Evolutionary conservation across 176 grass and related monocot species (phyloP).

Genomic region (Secale cereale): DNA sequence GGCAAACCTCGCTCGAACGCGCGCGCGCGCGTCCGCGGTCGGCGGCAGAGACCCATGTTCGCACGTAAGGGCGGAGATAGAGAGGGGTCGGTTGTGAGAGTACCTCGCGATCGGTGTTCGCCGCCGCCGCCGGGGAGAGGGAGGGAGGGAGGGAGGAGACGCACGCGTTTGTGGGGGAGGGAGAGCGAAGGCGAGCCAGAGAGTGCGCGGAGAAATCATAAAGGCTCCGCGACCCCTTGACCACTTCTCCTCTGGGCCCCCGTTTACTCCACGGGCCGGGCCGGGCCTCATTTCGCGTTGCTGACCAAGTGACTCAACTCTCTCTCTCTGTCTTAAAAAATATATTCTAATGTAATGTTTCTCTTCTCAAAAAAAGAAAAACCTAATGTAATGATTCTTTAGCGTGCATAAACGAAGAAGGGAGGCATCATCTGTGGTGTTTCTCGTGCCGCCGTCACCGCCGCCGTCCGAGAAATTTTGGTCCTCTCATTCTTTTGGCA

Average conservation of each 20-base stretch:
- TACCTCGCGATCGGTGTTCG: constrained; percentile 6
- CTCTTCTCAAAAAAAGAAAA: no score
- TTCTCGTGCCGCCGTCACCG: no score
- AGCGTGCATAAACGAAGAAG: no score
- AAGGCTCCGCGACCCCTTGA: background rate
- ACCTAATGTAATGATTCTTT: no score
- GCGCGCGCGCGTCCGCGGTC: background rate
- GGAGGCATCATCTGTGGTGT: no score
- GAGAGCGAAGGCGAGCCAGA: background rate
- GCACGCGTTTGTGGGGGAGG: background rate
- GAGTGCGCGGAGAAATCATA: background rate
- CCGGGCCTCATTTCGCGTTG: background rate
- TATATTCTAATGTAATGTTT: no score
- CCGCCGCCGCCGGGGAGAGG: background rate
- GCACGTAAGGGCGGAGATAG: background rate
- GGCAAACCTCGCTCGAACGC: background rate
- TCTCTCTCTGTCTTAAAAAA: no score
- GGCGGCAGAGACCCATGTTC: background rate
- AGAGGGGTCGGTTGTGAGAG: background rate
- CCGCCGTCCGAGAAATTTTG: no score
- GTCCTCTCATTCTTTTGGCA: no score
- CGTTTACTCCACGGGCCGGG: background rate
- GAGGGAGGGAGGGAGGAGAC: background rate
- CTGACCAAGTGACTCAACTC: background rate
- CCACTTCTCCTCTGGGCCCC: background rate